A percentile compares a stretch with the other conserved stretches of the same genome.
These are phyloP conservation scores for Claviceps digitariae DNA, from an alignment of 2,329 filamentous ascomycete genomes.

Conservation along the genomic window DNA sequence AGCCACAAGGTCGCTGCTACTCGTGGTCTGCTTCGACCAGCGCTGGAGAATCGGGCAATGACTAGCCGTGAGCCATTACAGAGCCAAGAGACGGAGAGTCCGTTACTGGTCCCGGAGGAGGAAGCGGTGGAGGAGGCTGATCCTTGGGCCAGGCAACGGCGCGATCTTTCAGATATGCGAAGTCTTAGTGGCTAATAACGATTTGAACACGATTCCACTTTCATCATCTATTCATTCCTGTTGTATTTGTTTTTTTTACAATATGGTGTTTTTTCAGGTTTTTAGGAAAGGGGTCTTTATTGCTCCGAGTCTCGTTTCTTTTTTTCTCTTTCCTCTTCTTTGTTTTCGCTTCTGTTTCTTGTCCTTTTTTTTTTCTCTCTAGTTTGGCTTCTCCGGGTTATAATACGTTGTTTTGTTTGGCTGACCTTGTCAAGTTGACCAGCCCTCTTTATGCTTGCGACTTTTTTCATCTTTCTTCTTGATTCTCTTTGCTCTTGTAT, in stretches of 20 bases:
- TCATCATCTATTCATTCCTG: slow-evolving; percentile 4
- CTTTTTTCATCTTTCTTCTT: background rate
- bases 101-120: slow-evolving; percentile 37
- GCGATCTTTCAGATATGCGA: slow-evolving; percentile 25
- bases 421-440: background rate
- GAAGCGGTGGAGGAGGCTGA: slow-evolving; percentile 16
- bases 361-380: background rate
- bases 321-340: background rate
- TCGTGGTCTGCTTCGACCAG: slow-evolving; percentile 24
- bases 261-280: slow-evolving; percentile 7
- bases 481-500: background rate
- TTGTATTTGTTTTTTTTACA: slow-evolving; percentile 14
- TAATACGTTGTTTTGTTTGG: background rate
- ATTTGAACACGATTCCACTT: slow-evolving; percentile 1
- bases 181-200: slow-evolving; percentile 20
- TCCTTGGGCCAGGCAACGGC: slow-evolving; percentile 38
- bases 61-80: slow-evolving; percentile 52
- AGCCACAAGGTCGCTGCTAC: slow-evolving; percentile 23
- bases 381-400: background rate
- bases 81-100: slow-evolving; percentile 44
- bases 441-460: background rate
- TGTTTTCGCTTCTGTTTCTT: background rate
- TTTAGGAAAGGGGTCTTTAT: background rate
- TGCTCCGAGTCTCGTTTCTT: background rate
- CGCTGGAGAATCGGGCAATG: slow-evolving; percentile 46